Conservation (phyloP, 2,329 filamentous ascomycete species). For the Trichoderma cornu-damae region DNA sequence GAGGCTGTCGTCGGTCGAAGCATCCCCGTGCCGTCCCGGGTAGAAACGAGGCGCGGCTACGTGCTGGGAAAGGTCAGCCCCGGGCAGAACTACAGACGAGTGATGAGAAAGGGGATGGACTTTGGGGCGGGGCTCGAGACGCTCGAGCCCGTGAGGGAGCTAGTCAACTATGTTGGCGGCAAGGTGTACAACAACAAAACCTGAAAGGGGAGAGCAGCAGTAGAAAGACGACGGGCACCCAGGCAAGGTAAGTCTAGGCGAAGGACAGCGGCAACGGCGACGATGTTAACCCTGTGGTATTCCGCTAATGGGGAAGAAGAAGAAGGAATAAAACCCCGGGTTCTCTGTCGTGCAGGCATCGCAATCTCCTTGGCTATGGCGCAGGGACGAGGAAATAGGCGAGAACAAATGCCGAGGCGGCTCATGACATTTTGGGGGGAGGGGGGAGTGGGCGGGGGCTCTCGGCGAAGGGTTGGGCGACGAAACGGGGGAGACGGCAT, state of each 20-base stretch:
- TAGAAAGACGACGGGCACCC: background rate
- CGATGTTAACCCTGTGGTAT: background rate
- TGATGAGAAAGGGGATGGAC: conserved; percentile 47
- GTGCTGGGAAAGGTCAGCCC: conserved; percentile 52
- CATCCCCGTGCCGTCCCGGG: conserved; percentile 48
- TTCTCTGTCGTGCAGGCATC: background rate
- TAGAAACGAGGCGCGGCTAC: conserved; percentile 47
- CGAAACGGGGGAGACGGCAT: background rate
- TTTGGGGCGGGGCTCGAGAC: conserved; percentile 44
- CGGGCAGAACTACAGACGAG: conserved; percentile 49
- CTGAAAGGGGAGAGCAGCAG: background rate
- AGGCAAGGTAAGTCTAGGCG: background rate
- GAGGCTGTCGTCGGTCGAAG: conserved; percentile 52
- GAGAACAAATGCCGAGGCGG: background rate
- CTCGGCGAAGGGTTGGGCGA: background rate
- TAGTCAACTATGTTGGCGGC: conserved; percentile 47
- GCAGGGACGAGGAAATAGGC: background rate
- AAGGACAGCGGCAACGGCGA: background rate
- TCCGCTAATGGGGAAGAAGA: background rate
- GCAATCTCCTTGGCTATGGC: background rate
- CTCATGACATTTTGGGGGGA: background rate
- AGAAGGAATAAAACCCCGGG: too few relatives aligned
- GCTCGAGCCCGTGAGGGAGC: conserved; percentile 43
- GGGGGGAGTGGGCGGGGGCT: too few relatives aligned
- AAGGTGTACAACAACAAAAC: conserved; percentile 43